Percentiles rank a stretch among this genome's conserved stretches.
These are phyloP conservation scores for Cucurbita argyrosperma DNA, from an alignment of 306 rosid species.

Conservation along the genomic window DNA sequence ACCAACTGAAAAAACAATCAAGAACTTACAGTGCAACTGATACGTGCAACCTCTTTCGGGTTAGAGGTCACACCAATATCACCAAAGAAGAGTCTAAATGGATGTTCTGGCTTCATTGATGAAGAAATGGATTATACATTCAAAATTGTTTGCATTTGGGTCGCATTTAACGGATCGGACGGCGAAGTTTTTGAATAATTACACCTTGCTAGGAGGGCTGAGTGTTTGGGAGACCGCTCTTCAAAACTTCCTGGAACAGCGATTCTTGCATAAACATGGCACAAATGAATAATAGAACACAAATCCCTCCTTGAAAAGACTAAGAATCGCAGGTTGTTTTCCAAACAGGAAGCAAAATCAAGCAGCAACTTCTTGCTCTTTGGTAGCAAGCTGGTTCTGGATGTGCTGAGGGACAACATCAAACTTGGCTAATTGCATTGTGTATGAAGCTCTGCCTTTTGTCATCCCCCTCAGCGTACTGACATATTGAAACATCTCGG, in stretches of 20 bases:
- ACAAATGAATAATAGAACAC: neutral
- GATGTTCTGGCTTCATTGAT: neutral
- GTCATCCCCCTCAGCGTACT: constrained; percentile 94
- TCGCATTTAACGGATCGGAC: neutral
- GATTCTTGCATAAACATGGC: neutral
- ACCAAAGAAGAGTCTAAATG: neutral
- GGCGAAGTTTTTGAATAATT: neutral
- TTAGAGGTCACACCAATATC: no score
- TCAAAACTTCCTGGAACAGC: neutral
- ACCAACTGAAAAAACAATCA: no score
- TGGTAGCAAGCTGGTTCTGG: constrained; percentile 73
- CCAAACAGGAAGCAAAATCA: constrained; percentile 19
- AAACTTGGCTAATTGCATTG: constrained; percentile 80
- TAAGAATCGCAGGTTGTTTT: neutral
- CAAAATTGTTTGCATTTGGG: neutral
- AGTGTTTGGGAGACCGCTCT: neutral
- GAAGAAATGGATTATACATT: neutral
- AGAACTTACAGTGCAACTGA: no score
- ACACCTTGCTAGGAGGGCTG: neutral
- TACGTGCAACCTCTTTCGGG: no score
- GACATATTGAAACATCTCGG: constrained; percentile 94
- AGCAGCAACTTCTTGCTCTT: constrained; percentile 83
- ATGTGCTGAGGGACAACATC: constrained; percentile 95
- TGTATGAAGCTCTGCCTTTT: constrained; percentile 93
- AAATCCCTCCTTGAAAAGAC: neutral